These are phyloP conservation scores for Cinnamomum micranthum DNA, from an alignment of 164 flowering plant species.

Conservation along the genomic window DNA sequence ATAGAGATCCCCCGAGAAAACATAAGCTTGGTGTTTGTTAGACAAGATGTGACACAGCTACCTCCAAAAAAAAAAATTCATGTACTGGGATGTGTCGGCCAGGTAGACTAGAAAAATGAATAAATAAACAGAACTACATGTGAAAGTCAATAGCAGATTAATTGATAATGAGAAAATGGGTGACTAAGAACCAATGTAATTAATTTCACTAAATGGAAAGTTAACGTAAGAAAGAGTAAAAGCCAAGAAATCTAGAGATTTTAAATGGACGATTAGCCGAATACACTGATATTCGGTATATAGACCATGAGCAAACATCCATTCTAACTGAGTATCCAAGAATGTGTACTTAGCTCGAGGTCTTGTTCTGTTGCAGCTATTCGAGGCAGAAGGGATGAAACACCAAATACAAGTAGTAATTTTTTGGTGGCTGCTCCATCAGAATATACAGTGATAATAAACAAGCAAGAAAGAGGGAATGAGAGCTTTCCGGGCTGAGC, in stretches of 20 bases:
- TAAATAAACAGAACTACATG: background rate
- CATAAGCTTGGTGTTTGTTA: background rate
- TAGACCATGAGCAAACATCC: background rate
- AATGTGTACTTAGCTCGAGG: background rate
- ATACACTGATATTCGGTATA: background rate
- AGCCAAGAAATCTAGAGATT: background rate
- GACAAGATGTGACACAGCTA: conserved; percentile 1
- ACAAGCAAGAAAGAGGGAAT: background rate
- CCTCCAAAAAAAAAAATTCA: background rate
- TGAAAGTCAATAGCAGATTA: background rate
- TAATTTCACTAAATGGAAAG: background rate
- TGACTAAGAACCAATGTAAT: background rate
- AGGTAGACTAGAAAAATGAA: background rate
- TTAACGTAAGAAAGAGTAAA: background rate
- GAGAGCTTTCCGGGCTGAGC: background rate
- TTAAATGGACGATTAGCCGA: too few relatives aligned
- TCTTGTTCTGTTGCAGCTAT: background rate
- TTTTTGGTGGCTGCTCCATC: too few relatives aligned
- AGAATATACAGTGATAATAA: background rate
- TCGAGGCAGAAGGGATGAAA: background rate
- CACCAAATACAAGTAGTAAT: background rate
- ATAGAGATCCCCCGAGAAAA: background rate
- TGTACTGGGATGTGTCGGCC: background rate
- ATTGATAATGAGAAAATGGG: background rate
- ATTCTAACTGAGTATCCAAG: background rate